phyloP scores from a whole-genome alignment of 345 rosid species.

The Sisymbrium irio region DNA sequence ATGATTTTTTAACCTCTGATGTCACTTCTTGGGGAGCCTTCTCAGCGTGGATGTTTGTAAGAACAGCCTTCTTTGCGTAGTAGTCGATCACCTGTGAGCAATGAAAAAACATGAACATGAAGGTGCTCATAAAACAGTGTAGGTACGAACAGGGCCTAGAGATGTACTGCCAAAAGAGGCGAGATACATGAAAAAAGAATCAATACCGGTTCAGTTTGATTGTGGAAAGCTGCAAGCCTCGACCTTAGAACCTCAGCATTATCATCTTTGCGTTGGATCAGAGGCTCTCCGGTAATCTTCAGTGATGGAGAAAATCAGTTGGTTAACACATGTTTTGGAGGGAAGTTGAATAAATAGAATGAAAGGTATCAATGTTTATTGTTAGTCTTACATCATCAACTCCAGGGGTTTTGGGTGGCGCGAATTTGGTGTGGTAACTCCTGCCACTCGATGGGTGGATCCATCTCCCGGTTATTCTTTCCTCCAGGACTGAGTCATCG shows the following conservation, averaged over 20 bases:
- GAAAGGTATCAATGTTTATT: not conserved
- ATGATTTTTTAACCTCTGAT: conserved; percentile 71
- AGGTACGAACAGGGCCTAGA: not conserved
- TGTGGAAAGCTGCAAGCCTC: conserved; percentile 78
- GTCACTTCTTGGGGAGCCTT: conserved; percentile 74
- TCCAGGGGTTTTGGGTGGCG: conserved; percentile 69
- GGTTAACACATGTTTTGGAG: not conserved
- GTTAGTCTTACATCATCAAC: conserved; percentile 70
- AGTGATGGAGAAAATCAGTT: conserved; percentile 12
- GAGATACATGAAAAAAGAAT: not conserved
- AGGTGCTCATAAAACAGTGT: not conserved
- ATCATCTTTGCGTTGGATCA: conserved; percentile 89
- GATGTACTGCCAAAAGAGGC: not conserved
- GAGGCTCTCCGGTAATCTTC: conserved; percentile 78
- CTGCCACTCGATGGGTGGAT: conserved; percentile 91
- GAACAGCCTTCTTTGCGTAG: conserved; percentile 59
- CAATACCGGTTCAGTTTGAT: conserved; percentile 73
- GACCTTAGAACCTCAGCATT: conserved; percentile 76
- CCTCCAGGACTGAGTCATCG: conserved; percentile 84
- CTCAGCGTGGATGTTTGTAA: conserved; percentile 69
- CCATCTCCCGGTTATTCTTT: conserved; percentile 93
- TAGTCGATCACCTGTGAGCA: conserved; percentile 67
- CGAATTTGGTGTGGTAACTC: conserved; percentile 78
- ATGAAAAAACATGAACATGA: conserved; percentile 7
- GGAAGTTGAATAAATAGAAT: not conserved